Base-by-base conservation (phyloP, 2,329 filamentous ascomycete species). In the Fusarium gaditjirri region DNA sequence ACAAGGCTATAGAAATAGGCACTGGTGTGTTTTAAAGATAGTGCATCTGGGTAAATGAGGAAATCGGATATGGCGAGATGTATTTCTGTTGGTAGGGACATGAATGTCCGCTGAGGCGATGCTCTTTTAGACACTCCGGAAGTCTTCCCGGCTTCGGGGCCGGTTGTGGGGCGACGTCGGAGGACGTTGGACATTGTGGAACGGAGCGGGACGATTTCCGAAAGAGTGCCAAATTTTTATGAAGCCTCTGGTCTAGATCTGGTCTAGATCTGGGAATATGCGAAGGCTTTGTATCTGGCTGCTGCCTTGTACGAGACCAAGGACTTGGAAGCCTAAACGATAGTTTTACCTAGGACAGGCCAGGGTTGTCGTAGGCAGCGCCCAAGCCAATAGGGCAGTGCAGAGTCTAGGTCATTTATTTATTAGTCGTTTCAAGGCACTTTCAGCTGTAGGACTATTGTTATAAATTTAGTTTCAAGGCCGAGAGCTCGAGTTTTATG, bases 41-140 rank as follows among this genome's bases (percentile, higher is more conserved):
- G 85, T 0, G 92, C 91, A 69, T 94, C 91, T 0, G 92, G 92
- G 68, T 93, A 93, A 36, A 86, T 86, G 65, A 93, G 88, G 59
- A 88, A 83, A 16, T 84, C 78, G 36, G 88, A 83, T 61, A 93
- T 90, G 54, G 89, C 84, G 3, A 91, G 78, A 72, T 93, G 91
- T n/a, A 93, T 84, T 75, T 94, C 92, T 2, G 89, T 84, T 4
- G 92, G 92, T 5, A 93, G 82, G 21, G 81, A 79, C 78, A 85
- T 83, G 38, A 91, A 55, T 3, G 52, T 54, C 16, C 65, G 52
- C 16, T 49, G 46, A 16, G 66, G 41, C 6, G 39, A 19, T 7
- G 52, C 17, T 6, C 38, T 62, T 14, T 52, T 52, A 25, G 41
- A 16, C 14, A 36, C 27, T 14, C 64, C 72, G 68, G 72, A 43